These are phyloP conservation scores for Pichia sp. DNA, from an alignment of 1,139 yeast genomes.

Conservation along the genomic window DNA sequence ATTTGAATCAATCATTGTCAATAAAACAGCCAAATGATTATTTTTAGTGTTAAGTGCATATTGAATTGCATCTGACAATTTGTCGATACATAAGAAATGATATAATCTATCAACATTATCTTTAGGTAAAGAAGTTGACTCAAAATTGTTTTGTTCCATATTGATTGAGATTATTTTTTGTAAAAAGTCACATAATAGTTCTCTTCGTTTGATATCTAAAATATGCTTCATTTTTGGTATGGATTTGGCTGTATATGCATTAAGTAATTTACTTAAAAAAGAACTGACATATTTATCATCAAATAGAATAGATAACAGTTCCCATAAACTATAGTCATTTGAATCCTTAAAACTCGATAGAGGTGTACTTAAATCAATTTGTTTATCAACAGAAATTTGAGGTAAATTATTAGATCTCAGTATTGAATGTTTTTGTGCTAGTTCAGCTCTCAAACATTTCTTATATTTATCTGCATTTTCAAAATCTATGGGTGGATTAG, in stretches of 20 bases:
- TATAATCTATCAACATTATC: slow-evolving; percentile 46
- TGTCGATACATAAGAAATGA: slow-evolving; percentile 47
- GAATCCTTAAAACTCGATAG: slow-evolving; percentile 21
- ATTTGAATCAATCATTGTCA: slow-evolving; percentile 69
- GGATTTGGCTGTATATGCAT: slow-evolving; percentile 27
- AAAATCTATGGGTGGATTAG: slow-evolving; percentile 7
- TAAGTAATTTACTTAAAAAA: slow-evolving; percentile 22
- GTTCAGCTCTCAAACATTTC: slow-evolving; percentile 15
- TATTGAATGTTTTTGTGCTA: slow-evolving; percentile 1
- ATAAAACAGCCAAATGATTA: slow-evolving; percentile 59
- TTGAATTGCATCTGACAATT: slow-evolving; percentile 54
- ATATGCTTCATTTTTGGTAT: slow-evolving; percentile 22
- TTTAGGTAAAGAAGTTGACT: slow-evolving; percentile 12
- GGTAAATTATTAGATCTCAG: slow-evolving; percentile 29
- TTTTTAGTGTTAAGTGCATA: slow-evolving; percentile 53
- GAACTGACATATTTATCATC: slow-evolving; percentile 35
- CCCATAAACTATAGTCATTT: slow-evolving; percentile 36
- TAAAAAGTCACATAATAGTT: slow-evolving; percentile 53
- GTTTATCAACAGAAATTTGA: slow-evolving; percentile 21
- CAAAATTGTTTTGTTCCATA: slow-evolving; percentile 30
- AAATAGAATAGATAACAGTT: slow-evolving; percentile 51
- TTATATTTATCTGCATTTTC: slow-evolving; percentile 10
- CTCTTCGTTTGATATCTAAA: slow-evolving; percentile 38
- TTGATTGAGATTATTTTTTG: slow-evolving; percentile 42
- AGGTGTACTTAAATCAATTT: slow-evolving; percentile 30